A percentile compares a stretch with the other conserved stretches of the same genome.
phyloP scores from a whole-genome alignment of 192 early-diverging fungal species.

The Gamsiella multidivaricata region DNA sequence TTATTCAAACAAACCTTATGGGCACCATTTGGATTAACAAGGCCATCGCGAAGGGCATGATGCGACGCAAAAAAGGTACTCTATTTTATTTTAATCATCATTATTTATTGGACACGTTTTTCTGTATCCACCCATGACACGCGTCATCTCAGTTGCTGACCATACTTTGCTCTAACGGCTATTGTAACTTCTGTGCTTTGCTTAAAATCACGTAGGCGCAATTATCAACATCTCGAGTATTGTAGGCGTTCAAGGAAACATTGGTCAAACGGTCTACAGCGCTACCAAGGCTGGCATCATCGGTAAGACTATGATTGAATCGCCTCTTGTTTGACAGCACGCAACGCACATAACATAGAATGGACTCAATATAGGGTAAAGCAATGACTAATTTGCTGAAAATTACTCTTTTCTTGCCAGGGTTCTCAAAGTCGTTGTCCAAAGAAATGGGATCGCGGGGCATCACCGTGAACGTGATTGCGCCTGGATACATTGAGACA shows the following conservation, averaged over 20 bases:
- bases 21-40: conserved; percentile 74
- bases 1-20: conserved; percentile 75
- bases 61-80: conserved; percentile 63
- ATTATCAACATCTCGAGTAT: conserved; percentile 92
- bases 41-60: conserved; percentile 66
- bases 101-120: not conserved
- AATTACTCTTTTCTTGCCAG: conserved; percentile 37
- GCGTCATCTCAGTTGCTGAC: not conserved
- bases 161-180: not conserved
- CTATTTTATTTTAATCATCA: not conserved
- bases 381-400: not conserved
- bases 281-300: conserved; percentile 89
- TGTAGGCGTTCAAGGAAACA: conserved; percentile 78
- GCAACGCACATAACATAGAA: too few relatives aligned
- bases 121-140: too few relatives aligned
- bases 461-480: conserved; percentile 84
- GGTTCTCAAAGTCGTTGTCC: conserved; percentile 86
- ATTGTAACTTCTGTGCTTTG: conserved; percentile 8
- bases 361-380: too few relatives aligned
- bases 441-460: conserved; percentile 78
- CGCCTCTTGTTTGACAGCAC: too few relatives aligned
- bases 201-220: conserved; percentile 51
- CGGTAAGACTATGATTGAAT: conserved; percentile 56
- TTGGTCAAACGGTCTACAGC: conserved; percentile 79
- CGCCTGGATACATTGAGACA: conserved; percentile 90